These are phyloP conservation scores for Fusarium napiforme DNA, from an alignment of 2,329 filamentous ascomycete species.

Conservation along the genomic window DNA sequence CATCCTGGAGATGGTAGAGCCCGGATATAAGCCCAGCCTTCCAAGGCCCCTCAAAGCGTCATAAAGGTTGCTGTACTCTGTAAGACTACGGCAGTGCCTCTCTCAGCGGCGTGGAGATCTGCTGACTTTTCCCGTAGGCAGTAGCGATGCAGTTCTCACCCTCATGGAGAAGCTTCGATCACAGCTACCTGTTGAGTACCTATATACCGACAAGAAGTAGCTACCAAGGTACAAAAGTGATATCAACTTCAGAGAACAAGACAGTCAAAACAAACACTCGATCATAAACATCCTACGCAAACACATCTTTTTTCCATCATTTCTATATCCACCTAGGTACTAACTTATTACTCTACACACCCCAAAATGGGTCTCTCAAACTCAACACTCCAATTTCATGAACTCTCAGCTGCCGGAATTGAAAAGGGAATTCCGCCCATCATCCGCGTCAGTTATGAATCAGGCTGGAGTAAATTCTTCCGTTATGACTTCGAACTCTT, in stretches of 20 bases:
- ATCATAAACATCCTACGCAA: background rate
- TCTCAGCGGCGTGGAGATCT: constrained; percentile 9
- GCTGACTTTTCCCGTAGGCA: constrained; percentile 4
- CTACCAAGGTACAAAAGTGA: background rate
- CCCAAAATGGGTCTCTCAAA: constrained; percentile 32
- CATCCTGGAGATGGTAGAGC: background rate
- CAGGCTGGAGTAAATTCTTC: constrained; percentile 13
- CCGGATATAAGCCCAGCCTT: constrained; percentile 5
- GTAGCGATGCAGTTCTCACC: constrained; percentile 6
- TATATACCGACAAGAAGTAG: constrained; percentile 1
- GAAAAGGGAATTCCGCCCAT: constrained; percentile 12
- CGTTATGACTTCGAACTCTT: background rate
- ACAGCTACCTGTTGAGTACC: background rate
- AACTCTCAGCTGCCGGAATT: constrained; percentile 12
- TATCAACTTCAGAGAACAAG: background rate
- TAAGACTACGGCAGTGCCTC: constrained; percentile 1
- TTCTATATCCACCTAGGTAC: background rate
- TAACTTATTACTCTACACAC: background rate
- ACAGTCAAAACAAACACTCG: background rate
- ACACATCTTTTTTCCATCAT: background rate
- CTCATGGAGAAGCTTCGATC: background rate
- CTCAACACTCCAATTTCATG: constrained; percentile 17
- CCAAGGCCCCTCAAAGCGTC: constrained; percentile 5
- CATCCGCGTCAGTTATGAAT: constrained; percentile 26
- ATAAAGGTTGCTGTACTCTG: background rate